Base-by-base conservation (phyloP, 805 yeast genomes). In the Kodamaea hsintzibuensis region DNA sequence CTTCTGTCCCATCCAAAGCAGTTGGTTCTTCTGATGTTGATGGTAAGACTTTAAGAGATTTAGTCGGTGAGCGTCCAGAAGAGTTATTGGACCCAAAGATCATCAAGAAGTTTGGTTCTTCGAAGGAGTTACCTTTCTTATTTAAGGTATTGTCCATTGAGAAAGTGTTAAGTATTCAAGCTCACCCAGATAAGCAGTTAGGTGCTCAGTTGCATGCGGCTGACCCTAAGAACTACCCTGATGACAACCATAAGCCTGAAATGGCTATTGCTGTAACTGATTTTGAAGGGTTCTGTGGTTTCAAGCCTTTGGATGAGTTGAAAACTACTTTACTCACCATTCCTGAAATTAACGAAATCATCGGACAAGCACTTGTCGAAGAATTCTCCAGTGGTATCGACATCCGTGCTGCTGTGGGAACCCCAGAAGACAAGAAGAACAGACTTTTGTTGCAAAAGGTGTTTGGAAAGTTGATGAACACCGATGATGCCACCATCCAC, bases 201-300 rank as follows among this genome's bases (percentile, higher is more conserved):
- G 99, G 88, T 39, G 83, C 80, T 47, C 82, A 83, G 58, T 79
- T 95, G 63, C 96, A 88, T 66, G 80, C 81, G 14, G 73, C 78
- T 27, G 98, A 95, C 74, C 98, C 99, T 53, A 84, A 85, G 64
- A 89, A 95, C 74, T 95, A 95, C 70, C 98, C 98, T 2, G 99
- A 95, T 74, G 96, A 87, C 70, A 95, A 95, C 77, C 99, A 95
- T 75, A 95, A 95, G 78, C 99, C 99, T n/a, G 99, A 95, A 73
- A 95, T 95, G 99, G 98, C 99, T 49, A 84, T 95, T 66, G 99
- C 99, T 7, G 85, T 95, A 51, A 92, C 98, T 18, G 89, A 84
- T 56, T 95, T 95, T 64, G 98, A 95, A 77, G 98, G 98, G 0
- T 93, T 95, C 74, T 95, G 99, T 73, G 99, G 99, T 0, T 95